Evolutionary conservation across 768 basidiomycete genomes (phyloP), one percentile per base, ranked within the genome.

Genomic region (Amanita molliuscula): DNA sequence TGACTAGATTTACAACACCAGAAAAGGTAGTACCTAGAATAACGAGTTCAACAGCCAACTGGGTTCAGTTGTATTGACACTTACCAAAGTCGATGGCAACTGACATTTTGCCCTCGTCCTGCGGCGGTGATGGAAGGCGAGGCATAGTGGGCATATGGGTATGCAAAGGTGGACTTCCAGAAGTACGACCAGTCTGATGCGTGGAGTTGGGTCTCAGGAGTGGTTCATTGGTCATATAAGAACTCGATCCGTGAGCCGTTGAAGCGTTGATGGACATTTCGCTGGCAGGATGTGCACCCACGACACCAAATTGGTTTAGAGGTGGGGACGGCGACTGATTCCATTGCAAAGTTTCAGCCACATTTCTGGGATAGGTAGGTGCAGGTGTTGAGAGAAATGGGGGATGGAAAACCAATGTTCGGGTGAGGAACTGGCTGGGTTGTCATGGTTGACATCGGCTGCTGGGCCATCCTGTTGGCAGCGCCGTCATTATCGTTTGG

Each of bases 21-120:
- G 88, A 89, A 66, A 89, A 90, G 3, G 87, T 91, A 2, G 88
- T 90, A 65, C 88, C 88, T 89, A 56, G 23, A 47, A 42, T 54
- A 21, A 23, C 51, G 51, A 33, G 48, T 52, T 26, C 52, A 31
- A 16, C 18, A 41, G 29, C 13, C 20, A 11, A 33, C 23, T 13
- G 11, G 7, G 21, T 26, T 26, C 16, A 20, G 35, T 20, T 7
- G 18, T 34, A 49, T 20, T 13, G 9, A 52, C n/a, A 64, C 75
- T 53, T 55, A 84, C 86, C 87, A 58, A 89, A 89, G 65, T 90
- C 88, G 53, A 90, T 88, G 3, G 87, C 79, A 16, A 90, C 72
- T 9, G 85, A 88, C 68, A 90, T 71, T 61, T 82, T 87, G n/a
- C 85, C 83, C 61, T 88, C 86, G 56, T 87, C 75, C 15, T 62